Conservation (phyloP, 1,284 basidiomycete genomes). For the Cutaneotrichosporon mucoides region DNA sequence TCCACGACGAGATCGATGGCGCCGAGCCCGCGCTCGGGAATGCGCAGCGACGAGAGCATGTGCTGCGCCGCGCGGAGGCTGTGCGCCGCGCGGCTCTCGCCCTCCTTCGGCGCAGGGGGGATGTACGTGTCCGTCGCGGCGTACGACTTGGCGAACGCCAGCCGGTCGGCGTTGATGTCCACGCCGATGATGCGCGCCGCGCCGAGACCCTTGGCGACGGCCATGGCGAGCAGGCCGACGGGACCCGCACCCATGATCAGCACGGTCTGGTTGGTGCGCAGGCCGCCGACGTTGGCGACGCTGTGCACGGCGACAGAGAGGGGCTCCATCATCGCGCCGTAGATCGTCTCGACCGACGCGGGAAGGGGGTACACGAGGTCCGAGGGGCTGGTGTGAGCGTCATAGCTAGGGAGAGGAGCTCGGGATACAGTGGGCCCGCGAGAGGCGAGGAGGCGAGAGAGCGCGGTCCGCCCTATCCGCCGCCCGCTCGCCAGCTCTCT, state of each 20-base stretch:
- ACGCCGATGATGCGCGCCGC: constrained; percentile 74
- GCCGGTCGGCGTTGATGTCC: constrained; percentile 72
- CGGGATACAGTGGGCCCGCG: no score
- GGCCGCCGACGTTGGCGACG: constrained; percentile 68
- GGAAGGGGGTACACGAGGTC: constrained; percentile 43
- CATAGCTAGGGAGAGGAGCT: no score
- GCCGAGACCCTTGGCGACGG: constrained; percentile 83
- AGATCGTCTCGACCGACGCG: constrained; percentile 49
- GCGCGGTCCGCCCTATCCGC: no score
- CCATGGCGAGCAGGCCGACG: constrained; percentile 87
- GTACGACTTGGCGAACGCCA: constrained; percentile 81
- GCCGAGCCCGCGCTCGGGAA: constrained; percentile 50
- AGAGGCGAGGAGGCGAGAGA: no score
- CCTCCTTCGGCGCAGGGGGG: constrained; percentile 42
- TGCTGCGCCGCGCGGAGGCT: constrained; percentile 54
- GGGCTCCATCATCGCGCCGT: constrained; percentile 74
- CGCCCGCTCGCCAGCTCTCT: no score
- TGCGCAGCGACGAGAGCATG: constrained; percentile 49
- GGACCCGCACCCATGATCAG: constrained; percentile 84
- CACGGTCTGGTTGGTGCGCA: constrained; percentile 69
- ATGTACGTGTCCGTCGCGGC: constrained; percentile 80
- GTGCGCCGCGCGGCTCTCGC: constrained; percentile 51
- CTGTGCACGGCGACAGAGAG: constrained; percentile 88
- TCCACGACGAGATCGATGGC: constrained; percentile 60
- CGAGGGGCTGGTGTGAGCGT: constrained; percentile 28